Conservation (phyloP, 345 rosid species). For the Schrenkiella parvula region DNA sequence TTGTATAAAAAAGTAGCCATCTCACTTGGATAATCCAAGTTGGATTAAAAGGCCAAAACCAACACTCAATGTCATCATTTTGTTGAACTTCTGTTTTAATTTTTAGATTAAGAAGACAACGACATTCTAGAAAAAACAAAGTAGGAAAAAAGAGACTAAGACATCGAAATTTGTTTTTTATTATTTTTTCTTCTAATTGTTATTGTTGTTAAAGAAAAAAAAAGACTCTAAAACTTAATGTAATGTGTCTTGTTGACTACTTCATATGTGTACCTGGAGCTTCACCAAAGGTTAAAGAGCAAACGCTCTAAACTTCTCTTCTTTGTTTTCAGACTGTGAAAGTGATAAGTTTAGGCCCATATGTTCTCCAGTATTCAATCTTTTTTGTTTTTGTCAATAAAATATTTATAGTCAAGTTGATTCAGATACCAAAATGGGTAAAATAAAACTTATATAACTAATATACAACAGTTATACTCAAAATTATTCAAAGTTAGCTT, state of each 20-base stretch:
- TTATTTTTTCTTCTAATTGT: not conserved
- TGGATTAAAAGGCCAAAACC: not conserved
- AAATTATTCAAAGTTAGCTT: too few relatives aligned
- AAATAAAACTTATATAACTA: too few relatives aligned
- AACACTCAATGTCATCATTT: not conserved
- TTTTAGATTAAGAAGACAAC: not conserved
- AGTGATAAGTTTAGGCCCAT: too few relatives aligned
- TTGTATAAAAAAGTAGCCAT: not conserved
- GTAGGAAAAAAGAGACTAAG: not conserved
- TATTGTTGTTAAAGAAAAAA: not conserved
- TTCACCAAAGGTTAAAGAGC: not conserved
- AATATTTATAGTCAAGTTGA: too few relatives aligned
- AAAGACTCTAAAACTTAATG: not conserved
- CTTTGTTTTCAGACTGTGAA: too few relatives aligned
- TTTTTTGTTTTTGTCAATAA: too few relatives aligned
- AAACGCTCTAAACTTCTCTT: not conserved
- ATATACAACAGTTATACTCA: too few relatives aligned
- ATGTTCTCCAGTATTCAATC: too few relatives aligned
- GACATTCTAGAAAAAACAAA: not conserved
- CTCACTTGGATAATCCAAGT: slow-evolving; percentile 1
- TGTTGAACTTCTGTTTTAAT: not conserved
- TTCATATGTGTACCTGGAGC: not conserved
- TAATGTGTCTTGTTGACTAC: not conserved
- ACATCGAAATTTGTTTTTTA: not conserved
- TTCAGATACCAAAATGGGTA: too few relatives aligned